Base-by-base conservation (phyloP, 1,284 basidiomycete genomes). In the Cutaneotrichosporon mucoides region DNA sequence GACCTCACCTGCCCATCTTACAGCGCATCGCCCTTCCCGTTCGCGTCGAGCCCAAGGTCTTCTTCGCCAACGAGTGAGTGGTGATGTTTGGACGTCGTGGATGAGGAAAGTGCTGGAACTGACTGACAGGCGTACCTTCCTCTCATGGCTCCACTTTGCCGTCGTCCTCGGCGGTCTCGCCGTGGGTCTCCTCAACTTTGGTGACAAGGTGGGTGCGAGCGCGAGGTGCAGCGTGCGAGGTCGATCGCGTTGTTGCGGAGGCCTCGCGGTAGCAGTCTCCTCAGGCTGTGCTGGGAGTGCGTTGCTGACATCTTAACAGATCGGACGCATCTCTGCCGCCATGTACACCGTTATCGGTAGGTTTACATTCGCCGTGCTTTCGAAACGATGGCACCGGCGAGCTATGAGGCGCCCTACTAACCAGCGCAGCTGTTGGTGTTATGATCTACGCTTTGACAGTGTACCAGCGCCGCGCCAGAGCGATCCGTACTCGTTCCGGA, bases 131-230 rank as follows among this genome's bases (percentile, higher is more conserved):
- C 79, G 81, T 59, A 95, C 93, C 3, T 97, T 96, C 79, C 82
- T 97, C 50, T 94, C 92, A 84, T 96, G 93, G 93, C 83, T 94
- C 60, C 90, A 94, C 78, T 94, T 94, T 76, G 92, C 92, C 40
- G 91, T 97, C 77, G 90, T 96, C 60, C 85, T 96, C 12, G 93
- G 93, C 47, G 82, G 93, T 62, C 84, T 97, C 47, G 89, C 92
- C 1, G 91, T 97, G n/a, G 94, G 94, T n/a, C 80, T 97, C 62
- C 82, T 97, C 67, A 97, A 96, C 79, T 97, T 97, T 80, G 93
- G 93, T 63, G 93, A 97, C 79, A 90, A 89, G 82, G 90, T 88
- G 57, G 57, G 82, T 71, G 50, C 16, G 24, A 24, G 24, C 24
- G 24, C 40, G 24, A 15, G 12, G 34, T 33, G 16, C 34, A 24